phyloP scores from a whole-genome alignment of 2,329 filamentous ascomycete genomes.

The Plectosphaerella plurivora region DNA sequence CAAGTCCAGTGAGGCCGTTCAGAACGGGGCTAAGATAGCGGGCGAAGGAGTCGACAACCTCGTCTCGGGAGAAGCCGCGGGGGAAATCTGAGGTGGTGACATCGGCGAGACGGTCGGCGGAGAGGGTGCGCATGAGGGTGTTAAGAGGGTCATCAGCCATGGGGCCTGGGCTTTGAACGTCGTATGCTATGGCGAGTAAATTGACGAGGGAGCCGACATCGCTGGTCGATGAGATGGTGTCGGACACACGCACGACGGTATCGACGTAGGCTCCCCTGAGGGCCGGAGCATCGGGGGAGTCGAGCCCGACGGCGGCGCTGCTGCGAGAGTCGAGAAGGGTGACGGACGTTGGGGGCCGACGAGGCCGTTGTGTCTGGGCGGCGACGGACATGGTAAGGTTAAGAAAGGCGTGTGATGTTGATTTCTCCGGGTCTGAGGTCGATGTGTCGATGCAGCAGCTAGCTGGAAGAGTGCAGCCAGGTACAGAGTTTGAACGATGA shows the following conservation, averaged over 20 bases:
- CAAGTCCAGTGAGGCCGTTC: slow-evolving; percentile 27
- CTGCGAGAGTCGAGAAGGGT: not conserved
- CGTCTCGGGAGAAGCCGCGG: slow-evolving; percentile 15
- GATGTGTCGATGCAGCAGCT: too few species aligned
- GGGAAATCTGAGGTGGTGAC: slow-evolving; percentile 7
- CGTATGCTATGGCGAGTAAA: slow-evolving; percentile 27
- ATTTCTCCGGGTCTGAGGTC: not conserved
- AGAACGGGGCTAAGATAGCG: slow-evolving; percentile 23
- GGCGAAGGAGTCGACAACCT: slow-evolving; percentile 24
- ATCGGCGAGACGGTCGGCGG: slow-evolving; percentile 7
- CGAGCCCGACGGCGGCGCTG: not conserved
- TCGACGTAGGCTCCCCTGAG: slow-evolving; percentile 15
- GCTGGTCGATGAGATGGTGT: slow-evolving; percentile 22
- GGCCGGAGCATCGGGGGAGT: not conserved
- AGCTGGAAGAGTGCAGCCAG: too few species aligned
- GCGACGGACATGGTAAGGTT: not conserved
- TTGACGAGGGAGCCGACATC: slow-evolving; percentile 25
- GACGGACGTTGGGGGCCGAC: not conserved
- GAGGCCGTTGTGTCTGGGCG: not conserved
- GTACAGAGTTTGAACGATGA: too few species aligned
- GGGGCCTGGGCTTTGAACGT: slow-evolving; percentile 18
- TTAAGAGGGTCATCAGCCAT: slow-evolving; percentile 22
- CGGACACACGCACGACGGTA: slow-evolving; percentile 22
- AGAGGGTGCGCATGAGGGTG: slow-evolving; percentile 24
- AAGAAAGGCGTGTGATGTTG: not conserved